Evolutionary conservation across 2,329 filamentous ascomycete species (phyloP), one percentile per base, ranked within the genome.

Genomic region (Fusarium decemcellulare): DNA sequence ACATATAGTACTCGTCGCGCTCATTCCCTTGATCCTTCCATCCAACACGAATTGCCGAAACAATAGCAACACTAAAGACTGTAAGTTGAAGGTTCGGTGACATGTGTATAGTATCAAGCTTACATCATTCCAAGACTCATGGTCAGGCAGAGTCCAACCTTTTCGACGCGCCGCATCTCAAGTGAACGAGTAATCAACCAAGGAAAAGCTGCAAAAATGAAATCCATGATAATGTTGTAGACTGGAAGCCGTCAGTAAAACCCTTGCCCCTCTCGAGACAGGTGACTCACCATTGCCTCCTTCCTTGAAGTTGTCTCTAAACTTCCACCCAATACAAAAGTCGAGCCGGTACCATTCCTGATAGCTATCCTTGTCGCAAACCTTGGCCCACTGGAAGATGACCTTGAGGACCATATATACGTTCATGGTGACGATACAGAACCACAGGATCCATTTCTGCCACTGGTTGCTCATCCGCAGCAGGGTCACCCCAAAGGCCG

Each of bases 201-300:
- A 4, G 85, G 85, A 54, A 86, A 84, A 9, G 76, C 59, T 0
- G 85, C 84, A 68, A 87, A 83, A 0, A 85, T 67, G 42, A 87
- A 85, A 62, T 87, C 85, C 82, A 86, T 87, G 30, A 86, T 77
- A 59, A 86, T 83, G 71, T 86, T 87, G 73, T 85, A 86, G 6
- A 85, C 84, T 86, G 63, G 7, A 11, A 39, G 4, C 0, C 3
- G 34, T 70, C 6, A 59, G 53, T 69, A 51, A 39, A 5, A 1
- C 3, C 4, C 5, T 6, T 0, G 14, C 6, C 1, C 0, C 4
- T 2, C 6, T 8, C 34, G 5, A 6, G 4, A 2, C 1, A 15
- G 14, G 2, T 4, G 3, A 67, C 83, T 74, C 62, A 85, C 84
- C 78, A 65, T 87, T 86, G 36, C 85, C 85, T 9, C 82, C 84